Evolutionary conservation across 768 basidiomycete genomes (phyloP).

Genomic region (Termitomyces sp.): DNA sequence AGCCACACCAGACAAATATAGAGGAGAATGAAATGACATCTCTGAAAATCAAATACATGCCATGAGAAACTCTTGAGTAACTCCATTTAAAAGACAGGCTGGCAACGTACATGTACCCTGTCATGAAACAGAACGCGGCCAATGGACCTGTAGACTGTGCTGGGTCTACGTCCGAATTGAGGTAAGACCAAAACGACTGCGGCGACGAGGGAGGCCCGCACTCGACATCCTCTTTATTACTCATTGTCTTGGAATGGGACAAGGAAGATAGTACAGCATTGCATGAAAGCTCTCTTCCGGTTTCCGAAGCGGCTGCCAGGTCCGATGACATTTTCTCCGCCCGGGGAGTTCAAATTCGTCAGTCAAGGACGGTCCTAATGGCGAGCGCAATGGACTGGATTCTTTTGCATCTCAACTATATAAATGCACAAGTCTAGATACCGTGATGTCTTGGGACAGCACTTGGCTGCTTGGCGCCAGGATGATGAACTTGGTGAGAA

Average conservation of each 20-base stretch:
- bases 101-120: constrained; percentile 61
- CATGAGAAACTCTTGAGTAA: neutral
- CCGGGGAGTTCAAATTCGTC: no score
- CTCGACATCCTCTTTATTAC: constrained; percentile 9
- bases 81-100: neutral
- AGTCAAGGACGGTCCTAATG: neutral
- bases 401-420: neutral
- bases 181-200: constrained; percentile 29
- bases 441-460: neutral
- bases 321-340: neutral
- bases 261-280: neutral
- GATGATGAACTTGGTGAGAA: neutral
- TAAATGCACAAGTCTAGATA: neutral
- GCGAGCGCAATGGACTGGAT: neutral
- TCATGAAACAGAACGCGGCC: constrained; percentile 73
- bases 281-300: neutral
- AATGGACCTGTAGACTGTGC: constrained; percentile 46
- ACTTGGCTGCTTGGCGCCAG: neutral
- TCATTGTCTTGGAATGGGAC: neutral
- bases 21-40: constrained; percentile 74
- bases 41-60: constrained; percentile 24
- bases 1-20: constrained; percentile 80
- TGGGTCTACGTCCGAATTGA: constrained; percentile 48
- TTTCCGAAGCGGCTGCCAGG: neutral
- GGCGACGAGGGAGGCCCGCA: neutral